A percentile compares a stretch with the other conserved stretches of the same genome.
phyloP scores from a whole-genome alignment of 176 grass and related monocot species.

The Avena sativa region DNA sequence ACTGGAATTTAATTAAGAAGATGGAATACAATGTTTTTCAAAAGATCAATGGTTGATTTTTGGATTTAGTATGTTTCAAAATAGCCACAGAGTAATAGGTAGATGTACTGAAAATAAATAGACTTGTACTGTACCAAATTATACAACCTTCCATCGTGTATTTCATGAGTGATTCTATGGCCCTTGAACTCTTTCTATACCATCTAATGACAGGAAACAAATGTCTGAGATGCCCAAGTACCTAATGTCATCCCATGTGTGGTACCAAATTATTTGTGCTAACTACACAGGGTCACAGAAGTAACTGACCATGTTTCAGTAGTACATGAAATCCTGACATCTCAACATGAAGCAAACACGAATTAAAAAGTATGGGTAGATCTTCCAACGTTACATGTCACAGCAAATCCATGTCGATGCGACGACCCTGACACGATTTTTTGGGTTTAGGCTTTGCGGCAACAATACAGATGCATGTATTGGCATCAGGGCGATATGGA shows the following conservation, averaged over 20 bases:
- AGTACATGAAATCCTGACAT: not conserved
- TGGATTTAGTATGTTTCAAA: conserved; percentile 9
- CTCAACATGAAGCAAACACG: not conserved
- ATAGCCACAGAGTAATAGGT: not conserved
- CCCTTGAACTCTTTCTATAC: not conserved
- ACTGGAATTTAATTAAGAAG: not conserved
- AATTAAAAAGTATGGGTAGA: not conserved
- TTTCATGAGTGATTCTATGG: not conserved
- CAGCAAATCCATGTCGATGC: not conserved
- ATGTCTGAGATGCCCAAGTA: not conserved
- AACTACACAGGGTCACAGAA: not conserved
- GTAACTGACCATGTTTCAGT: not conserved
- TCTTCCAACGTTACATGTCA: conserved; percentile 5
- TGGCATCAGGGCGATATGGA: not conserved
- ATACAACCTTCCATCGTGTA: not conserved
- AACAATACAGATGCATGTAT: not conserved
- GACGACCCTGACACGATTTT: not conserved
- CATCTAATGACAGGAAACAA: not conserved
- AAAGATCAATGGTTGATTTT: not conserved
- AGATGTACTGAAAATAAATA: conserved; percentile 7
- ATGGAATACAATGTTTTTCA: not conserved
- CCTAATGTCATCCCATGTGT: not conserved
- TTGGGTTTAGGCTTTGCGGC: not conserved
- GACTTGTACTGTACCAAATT: not conserved
- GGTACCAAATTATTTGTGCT: not conserved